These are phyloP conservation scores for Calocybe gangraenosa DNA, from an alignment of 768 basidiomycete genomes.

Conservation along the genomic window DNA sequence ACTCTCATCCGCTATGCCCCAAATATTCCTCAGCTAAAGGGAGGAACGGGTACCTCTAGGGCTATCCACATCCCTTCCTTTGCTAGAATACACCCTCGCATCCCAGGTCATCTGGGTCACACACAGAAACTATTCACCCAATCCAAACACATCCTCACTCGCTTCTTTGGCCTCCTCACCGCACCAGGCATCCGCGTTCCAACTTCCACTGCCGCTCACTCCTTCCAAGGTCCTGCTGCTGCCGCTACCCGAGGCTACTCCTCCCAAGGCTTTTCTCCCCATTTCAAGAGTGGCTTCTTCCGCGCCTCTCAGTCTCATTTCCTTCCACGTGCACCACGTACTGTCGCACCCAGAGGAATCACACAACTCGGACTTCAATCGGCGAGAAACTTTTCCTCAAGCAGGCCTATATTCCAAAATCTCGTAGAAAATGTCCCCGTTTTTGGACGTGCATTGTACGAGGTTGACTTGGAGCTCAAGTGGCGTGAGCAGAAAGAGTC, in stretches of 20 bases:
- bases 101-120: conserved; percentile 26
- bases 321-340: conserved; percentile 51
- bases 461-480: conserved; percentile 67
- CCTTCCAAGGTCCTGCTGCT: conserved; percentile 21
- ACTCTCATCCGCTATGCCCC: conserved; percentile 35
- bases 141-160: conserved; percentile 51
- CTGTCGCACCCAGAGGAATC: conserved; percentile 40
- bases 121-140: conserved; percentile 46
- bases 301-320: conserved; percentile 43
- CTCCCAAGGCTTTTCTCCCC: conserved; percentile 56
- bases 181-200: conserved; percentile 46
- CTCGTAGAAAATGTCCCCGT: conserved; percentile 78
- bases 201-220: conserved; percentile 21
- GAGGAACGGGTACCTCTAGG: conserved; percentile 27
- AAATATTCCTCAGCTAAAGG: conserved; percentile 25
- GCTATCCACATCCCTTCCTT: conserved; percentile 43
- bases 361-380: conserved; percentile 73
- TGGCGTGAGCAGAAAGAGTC: conserved; percentile 38
- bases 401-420: conserved; percentile 75
- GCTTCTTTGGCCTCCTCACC: conserved; percentile 53
- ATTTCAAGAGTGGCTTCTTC: conserved; percentile 46
- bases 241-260: conserved; percentile 30
- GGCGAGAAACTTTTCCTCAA: conserved; percentile 71
- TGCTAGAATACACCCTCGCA: conserved; percentile 26
- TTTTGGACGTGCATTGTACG: conserved; percentile 67